Percentiles rank a stretch among this genome's conserved stretches.
Conservation (phyloP, 805 yeast species). For the Komagataella mondaviorum region DNA sequence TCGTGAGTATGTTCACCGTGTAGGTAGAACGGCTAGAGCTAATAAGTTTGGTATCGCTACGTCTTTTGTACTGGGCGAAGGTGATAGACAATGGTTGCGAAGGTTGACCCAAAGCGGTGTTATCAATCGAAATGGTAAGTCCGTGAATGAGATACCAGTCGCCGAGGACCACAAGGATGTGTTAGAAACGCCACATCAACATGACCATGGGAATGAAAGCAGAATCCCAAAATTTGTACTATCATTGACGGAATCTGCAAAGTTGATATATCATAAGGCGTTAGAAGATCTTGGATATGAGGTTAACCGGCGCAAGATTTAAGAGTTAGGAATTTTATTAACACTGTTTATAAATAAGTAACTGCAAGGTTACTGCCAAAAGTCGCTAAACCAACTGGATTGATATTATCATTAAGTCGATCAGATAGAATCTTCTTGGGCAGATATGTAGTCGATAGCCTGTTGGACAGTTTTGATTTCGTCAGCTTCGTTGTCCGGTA, state of each 20-base stretch:
- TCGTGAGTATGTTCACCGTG: conserved; percentile 89
- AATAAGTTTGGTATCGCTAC: conserved; percentile 64
- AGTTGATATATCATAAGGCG: conserved; percentile 26
- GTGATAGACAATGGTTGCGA: conserved; percentile 58
- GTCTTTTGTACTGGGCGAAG: conserved; percentile 61
- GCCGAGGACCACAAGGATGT: conserved; percentile 6
- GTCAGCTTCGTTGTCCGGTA: conserved; percentile 87
- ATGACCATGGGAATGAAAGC: conserved; percentile 1
- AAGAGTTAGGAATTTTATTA: neutral
- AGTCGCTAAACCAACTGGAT: neutral
- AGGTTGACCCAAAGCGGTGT: conserved; percentile 31
- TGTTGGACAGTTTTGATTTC: conserved; percentile 88
- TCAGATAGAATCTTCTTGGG: conserved; percentile 37
- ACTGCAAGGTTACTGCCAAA: neutral
- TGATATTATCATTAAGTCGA: neutral
- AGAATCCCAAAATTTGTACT: conserved; percentile 7
- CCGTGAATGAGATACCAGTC: conserved; percentile 19
- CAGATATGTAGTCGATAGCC: conserved; percentile 76
- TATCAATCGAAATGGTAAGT: conserved; percentile 33
- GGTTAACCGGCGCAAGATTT: conserved; percentile 10
- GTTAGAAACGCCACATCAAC: neutral
- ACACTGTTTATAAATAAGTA: neutral
- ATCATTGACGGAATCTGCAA: conserved; percentile 21
- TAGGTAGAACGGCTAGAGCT: conserved; percentile 97
- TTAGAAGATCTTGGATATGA: conserved; percentile 30